Conservation (phyloP, 2,329 filamentous ascomycete species). For the Ophiocordyceps camponoti-rufipedis region DNA sequence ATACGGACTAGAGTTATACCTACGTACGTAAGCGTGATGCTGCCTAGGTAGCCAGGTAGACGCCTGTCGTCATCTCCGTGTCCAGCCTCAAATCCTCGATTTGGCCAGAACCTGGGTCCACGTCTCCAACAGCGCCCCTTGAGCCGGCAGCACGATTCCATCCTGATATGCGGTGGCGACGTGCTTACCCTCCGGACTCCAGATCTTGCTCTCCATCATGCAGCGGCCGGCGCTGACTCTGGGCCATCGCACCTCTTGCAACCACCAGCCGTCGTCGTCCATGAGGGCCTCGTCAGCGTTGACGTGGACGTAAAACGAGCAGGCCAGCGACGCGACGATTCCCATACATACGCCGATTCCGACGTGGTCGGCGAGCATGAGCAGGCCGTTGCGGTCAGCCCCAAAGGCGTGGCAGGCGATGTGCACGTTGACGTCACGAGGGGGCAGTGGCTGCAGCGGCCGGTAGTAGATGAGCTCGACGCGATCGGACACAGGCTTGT, state of each 20-base stretch:
- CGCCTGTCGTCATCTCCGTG: no score
- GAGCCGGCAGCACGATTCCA: slow-evolving; percentile 20
- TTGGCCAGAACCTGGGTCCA: neutral
- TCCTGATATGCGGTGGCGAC: slow-evolving; percentile 38
- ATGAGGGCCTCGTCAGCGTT: slow-evolving; percentile 29
- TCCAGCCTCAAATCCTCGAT: neutral
- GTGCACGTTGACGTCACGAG: slow-evolving; percentile 23
- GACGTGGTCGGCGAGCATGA: slow-evolving; percentile 30
- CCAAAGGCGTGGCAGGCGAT: slow-evolving; percentile 30
- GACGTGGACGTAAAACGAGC: slow-evolving; percentile 33
- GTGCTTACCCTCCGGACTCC: slow-evolving; percentile 33
- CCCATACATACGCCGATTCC: slow-evolving; percentile 24
- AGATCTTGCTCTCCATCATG: slow-evolving; percentile 30
- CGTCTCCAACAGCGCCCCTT: slow-evolving; percentile 4
- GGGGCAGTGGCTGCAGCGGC: slow-evolving; percentile 22
- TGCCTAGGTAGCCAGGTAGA: no score
- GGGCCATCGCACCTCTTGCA: slow-evolving; percentile 32
- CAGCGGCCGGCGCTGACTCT: slow-evolving; percentile 26
- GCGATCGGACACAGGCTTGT: slow-evolving; percentile 21
- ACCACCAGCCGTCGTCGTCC: slow-evolving; percentile 29
- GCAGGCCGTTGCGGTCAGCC: slow-evolving; percentile 33
- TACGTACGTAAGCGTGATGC: no score
- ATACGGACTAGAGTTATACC: no score
- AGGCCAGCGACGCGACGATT: slow-evolving; percentile 27
- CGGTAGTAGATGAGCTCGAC: slow-evolving; percentile 32